These are phyloP conservation scores for Aspergillus saccharolyticus DNA, from an alignment of 495 filamentous ascomycete species.

Conservation along the genomic window DNA sequence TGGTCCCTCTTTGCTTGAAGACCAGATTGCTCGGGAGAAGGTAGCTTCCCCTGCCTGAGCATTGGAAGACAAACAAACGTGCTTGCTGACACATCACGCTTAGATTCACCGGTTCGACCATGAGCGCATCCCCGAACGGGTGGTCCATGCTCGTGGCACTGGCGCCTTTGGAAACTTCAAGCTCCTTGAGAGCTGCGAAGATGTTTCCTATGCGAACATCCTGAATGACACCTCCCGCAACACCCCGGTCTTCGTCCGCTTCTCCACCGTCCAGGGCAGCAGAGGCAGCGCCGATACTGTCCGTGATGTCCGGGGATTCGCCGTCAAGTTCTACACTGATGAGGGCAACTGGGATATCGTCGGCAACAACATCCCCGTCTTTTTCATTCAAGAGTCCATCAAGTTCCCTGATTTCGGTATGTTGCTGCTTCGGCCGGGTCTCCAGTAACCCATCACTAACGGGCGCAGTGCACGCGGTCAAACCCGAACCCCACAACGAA, in stretches of 20 bases:
- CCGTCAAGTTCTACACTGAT: slow-evolving; percentile 55
- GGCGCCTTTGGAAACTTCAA: slow-evolving; percentile 73
- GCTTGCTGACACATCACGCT: neutral
- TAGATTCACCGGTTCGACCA: slow-evolving; percentile 70
- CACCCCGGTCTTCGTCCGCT: slow-evolving; percentile 66
- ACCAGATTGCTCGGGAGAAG: slow-evolving; percentile 64
- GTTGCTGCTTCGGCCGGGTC: neutral
- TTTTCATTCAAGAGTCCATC: slow-evolving; percentile 64
- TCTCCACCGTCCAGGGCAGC: slow-evolving; percentile 67
- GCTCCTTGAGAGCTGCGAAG: slow-evolving; percentile 55
- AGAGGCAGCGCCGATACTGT: slow-evolving; percentile 65
- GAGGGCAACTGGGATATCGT: slow-evolving; percentile 50
- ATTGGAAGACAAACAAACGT: slow-evolving; percentile 4
- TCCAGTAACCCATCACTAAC: slow-evolving; percentile 12
- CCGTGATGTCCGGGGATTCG: slow-evolving; percentile 67
- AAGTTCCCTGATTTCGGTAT: slow-evolving; percentile 59
- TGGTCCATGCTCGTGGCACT: slow-evolving; percentile 72
- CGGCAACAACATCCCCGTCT: slow-evolving; percentile 62
- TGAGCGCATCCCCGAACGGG: slow-evolving; percentile 71
- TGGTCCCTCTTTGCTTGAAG: slow-evolving; percentile 65
- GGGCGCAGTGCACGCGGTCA: slow-evolving; percentile 60
- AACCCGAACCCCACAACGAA: slow-evolving; percentile 69
- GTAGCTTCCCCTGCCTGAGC: slow-evolving; percentile 22
- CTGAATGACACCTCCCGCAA: slow-evolving; percentile 66
- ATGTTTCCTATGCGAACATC: slow-evolving; percentile 61